Base-by-base conservation (phyloP, 129 eudicot species). In the Saposhnikovia divaricata region DNA sequence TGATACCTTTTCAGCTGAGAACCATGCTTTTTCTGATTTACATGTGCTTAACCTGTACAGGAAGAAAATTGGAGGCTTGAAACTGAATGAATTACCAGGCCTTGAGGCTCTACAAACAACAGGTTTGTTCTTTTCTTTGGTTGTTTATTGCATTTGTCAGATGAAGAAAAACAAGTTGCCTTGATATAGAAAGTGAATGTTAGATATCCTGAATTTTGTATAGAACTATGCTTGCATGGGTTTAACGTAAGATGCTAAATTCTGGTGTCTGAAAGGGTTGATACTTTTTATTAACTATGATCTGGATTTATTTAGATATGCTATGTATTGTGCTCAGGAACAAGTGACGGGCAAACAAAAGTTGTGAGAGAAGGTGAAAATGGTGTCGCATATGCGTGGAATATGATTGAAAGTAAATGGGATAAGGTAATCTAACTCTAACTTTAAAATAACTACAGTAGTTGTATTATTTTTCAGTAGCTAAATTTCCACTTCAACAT, bases 321-420 rank as follows among this genome's bases (percentile, higher is more conserved):
- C 50, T 79, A 16, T 75, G 46, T 87, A 80, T 86, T 84, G 40
- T 81, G 77, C 81, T 73, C 89, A 96, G 99, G 99, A 76, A 88
- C 97, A 70, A 89, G 87, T 72, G 97, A 92, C 82, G 99, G 98
- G 80, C 99, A 96, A 83, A 96, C 99, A 45, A 89, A 89, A 82
- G 85, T 96, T 71, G 91, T 96, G 76, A 88, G 99, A 76, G 99
- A 92, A 89, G 99, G 99, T 39, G 99, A 96, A 81, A 96, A 92
- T 83, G 99, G 99, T 74, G 98, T 96, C 48, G 99, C 99, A 72
- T 96, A 96, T 85, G 81, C 97, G 4, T 96, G 99, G 99, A 92
- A 90, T 82, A 65, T 82, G 89, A 90, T 68, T 75, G 98, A 96
- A 44, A 89, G 84, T 72, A 89, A 84, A 81, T 96, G 99, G 99